Conservation (phyloP, 805 yeast genomes). For the Ogataea methanolica region DNA sequence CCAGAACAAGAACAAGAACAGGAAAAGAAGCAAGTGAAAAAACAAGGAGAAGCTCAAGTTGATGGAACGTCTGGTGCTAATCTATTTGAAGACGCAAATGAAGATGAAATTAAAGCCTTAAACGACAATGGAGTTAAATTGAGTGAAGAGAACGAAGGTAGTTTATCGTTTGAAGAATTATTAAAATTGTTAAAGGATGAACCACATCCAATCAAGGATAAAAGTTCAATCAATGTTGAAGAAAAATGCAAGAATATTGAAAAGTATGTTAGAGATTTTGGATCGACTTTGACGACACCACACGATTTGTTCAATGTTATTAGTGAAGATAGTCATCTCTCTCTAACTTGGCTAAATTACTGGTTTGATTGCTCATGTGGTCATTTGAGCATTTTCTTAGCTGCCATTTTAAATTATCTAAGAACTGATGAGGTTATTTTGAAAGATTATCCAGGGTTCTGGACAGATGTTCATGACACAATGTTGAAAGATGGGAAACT, state of each 20-base stretch:
- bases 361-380: constrained; percentile 34
- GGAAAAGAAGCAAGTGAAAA: constrained; percentile 1
- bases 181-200: constrained; percentile 22
- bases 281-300: constrained; percentile 22
- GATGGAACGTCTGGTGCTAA: constrained; percentile 21
- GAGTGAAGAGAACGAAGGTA: constrained; percentile 2
- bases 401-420: constrained; percentile 26
- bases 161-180: constrained; percentile 19
- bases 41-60: neutral
- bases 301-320: constrained; percentile 26
- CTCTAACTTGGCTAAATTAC: constrained; percentile 28
- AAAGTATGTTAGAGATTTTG: constrained; percentile 22
- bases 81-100: constrained; percentile 28
- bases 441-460: constrained; percentile 25
- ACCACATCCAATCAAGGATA: constrained; percentile 27
- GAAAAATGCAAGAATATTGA: constrained; percentile 20
- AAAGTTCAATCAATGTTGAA: constrained; percentile 18
- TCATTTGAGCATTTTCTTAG: constrained; percentile 26
- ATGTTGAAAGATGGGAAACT: constrained; percentile 22
- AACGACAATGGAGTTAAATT: constrained; percentile 13
- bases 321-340: constrained; percentile 26
- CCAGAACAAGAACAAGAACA: neutral
- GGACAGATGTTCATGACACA: constrained; percentile 30
- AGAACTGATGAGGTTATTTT: constrained; percentile 25
- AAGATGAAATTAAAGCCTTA: constrained; percentile 27